Conservation (phyloP, 2,329 filamentous ascomycete genomes). For the Paraphaeosphaeria sporulosa region DNA sequence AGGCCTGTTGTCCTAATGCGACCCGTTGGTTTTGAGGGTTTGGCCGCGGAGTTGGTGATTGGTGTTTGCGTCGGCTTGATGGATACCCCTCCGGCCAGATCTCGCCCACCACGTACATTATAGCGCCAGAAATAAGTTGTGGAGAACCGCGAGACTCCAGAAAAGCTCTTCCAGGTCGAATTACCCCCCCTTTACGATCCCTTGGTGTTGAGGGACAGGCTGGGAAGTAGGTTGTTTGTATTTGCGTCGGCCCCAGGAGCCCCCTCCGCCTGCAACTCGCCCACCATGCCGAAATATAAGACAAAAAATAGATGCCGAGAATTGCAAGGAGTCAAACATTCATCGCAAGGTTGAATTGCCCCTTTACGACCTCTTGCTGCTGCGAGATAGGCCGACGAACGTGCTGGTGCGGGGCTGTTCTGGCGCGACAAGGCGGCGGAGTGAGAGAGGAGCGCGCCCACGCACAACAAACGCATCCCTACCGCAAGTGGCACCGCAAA, state of each 20-base stretch:
- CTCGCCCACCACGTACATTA: not conserved
- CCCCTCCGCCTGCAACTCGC: too few species aligned
- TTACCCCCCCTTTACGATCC: not conserved
- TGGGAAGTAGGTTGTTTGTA: too few species aligned
- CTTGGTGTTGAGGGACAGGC: not conserved
- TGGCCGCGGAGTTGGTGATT: not conserved
- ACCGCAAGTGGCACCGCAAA: not conserved
- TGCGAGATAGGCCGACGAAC: not conserved
- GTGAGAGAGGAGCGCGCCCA: not conserved
- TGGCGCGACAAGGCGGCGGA: not conserved
- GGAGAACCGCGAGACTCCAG: not conserved
- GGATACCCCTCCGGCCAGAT: not conserved
- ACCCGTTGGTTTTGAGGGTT: not conserved
- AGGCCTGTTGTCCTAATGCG: not conserved
- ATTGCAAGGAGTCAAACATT: too few species aligned
- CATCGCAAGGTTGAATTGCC: not conserved
- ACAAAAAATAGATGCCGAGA: too few species aligned
- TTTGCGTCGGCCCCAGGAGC: too few species aligned
- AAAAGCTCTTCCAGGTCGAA: not conserved
- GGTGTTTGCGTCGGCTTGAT: not conserved
- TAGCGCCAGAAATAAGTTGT: not conserved
- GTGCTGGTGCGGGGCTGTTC: constrained; percentile 2
- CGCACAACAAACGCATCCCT: not conserved
- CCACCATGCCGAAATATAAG: too few species aligned
- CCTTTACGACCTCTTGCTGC: not conserved